Conservation (phyloP, 352 stramenopile species). For the Stramenopiles sp. region DNA sequence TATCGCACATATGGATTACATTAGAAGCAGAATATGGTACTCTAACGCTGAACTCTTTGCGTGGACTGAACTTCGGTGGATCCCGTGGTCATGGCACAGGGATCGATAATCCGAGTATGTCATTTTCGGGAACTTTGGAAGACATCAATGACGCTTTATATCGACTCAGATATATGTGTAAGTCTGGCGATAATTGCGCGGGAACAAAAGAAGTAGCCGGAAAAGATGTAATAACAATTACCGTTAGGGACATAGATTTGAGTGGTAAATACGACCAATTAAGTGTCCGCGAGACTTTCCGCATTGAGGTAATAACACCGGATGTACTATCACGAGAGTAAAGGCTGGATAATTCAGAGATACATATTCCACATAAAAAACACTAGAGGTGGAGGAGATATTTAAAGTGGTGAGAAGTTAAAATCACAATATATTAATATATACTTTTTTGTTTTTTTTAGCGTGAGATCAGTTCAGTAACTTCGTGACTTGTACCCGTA, state of each 20-base stretch:
- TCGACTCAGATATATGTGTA: neutral
- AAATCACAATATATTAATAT: too few species aligned
- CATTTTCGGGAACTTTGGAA: slow-evolving; percentile 1
- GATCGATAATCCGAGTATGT: neutral
- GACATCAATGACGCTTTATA: neutral
- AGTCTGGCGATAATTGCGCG: neutral
- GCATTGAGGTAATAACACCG: too few species aligned
- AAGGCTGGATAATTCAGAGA: too few species aligned
- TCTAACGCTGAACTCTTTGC: neutral
- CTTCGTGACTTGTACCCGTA: too few species aligned
- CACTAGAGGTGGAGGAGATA: too few species aligned
- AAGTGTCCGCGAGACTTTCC: too few species aligned
- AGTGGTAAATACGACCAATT: neutral
- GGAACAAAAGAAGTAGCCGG: neutral
- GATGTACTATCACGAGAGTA: too few species aligned
- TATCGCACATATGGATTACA: neutral
- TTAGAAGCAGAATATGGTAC: neutral
- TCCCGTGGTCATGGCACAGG: neutral
- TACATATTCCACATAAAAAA: too few species aligned
- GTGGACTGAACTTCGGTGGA: neutral
- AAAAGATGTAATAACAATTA: neutral
- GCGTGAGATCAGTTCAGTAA: too few species aligned
- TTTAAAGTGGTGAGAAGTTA: too few species aligned
- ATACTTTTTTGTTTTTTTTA: too few species aligned
- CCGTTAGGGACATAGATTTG: neutral